Conservation (phyloP, 2,329 filamentous ascomycete species). For the Monosporascus sp. region DNA sequence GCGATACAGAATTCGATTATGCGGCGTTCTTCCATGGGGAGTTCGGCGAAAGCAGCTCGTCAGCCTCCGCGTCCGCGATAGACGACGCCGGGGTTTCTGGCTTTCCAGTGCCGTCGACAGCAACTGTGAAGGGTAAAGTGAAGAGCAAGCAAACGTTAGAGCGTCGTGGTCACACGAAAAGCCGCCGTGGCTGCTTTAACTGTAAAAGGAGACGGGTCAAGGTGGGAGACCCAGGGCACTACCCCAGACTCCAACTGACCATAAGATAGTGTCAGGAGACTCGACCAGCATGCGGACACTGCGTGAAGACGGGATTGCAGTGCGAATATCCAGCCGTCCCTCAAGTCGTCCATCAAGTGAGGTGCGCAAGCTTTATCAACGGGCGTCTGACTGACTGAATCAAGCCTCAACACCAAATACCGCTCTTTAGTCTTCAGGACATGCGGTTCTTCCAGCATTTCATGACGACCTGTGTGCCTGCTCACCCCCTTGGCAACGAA, state of each 20-base stretch:
- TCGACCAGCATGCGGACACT: constrained; percentile 58
- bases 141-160: constrained; percentile 38
- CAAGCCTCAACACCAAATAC: constrained; percentile 52
- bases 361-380: too few relatives aligned
- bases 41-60: constrained; percentile 8
- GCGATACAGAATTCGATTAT: constrained; percentile 13
- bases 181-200: constrained; percentile 59
- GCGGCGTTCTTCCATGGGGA: constrained; percentile 12
- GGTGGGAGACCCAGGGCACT: constrained; percentile 26
- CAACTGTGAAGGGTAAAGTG: constrained; percentile 5
- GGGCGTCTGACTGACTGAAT: not conserved
- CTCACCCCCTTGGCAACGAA: constrained; percentile 60
- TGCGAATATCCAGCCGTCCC: constrained; percentile 56
- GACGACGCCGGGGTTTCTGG: constrained; percentile 7
- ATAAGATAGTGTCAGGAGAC: constrained; percentile 55
- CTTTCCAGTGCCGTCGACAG: constrained; percentile 5
- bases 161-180: constrained; percentile 61
- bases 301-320: constrained; percentile 53
- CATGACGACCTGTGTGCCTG: constrained; percentile 54
- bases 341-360: constrained; percentile 45
- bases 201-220: constrained; percentile 64
- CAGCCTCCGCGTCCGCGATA: constrained; percentile 10
- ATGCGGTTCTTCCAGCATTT: constrained; percentile 68
- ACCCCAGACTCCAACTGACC: too few relatives aligned
- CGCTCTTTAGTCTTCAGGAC: constrained; percentile 54